A percentile compares a stretch with the other conserved stretches of the same genome.
phyloP scores from a whole-genome alignment of 2,329 filamentous ascomycete genomes.

The Teratosphaeria viscida region DNA sequence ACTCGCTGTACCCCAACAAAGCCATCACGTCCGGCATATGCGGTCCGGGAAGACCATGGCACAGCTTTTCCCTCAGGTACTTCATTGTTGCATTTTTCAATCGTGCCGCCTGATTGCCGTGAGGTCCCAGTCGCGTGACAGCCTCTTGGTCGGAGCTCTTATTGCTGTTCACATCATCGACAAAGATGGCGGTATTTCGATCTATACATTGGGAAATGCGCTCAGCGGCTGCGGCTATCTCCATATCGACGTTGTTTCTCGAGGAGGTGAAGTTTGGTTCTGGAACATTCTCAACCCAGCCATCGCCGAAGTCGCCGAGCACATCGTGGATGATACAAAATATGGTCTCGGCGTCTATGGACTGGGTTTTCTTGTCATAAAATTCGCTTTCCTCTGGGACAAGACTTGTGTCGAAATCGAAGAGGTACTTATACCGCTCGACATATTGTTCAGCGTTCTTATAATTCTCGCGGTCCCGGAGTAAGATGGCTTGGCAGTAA shows the following conservation, averaged over 20 bases:
- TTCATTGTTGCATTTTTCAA: slow-evolving; percentile 36
- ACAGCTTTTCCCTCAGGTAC: slow-evolving; percentile 48
- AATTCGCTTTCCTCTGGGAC: slow-evolving; percentile 2
- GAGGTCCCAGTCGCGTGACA: background rate
- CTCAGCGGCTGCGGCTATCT: background rate
- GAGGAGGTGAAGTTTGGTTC: background rate
- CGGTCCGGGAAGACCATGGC: slow-evolving; percentile 43
- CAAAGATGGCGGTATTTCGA: background rate
- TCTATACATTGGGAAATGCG: background rate
- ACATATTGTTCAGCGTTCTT: slow-evolving; percentile 46
- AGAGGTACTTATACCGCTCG: slow-evolving; percentile 48
- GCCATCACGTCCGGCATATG: slow-evolving; percentile 44
- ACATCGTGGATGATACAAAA: background rate
- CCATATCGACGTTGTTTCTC: background rate
- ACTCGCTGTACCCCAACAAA: slow-evolving; percentile 45
- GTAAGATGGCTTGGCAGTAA: slow-evolving; percentile 43
- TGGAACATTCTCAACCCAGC: background rate
- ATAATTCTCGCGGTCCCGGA: slow-evolving; percentile 48
- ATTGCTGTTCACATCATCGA: background rate
- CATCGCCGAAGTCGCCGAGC: background rate
- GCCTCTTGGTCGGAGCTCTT: background rate
- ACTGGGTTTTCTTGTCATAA: background rate
- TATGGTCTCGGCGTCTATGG: background rate
- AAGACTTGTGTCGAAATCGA: slow-evolving; percentile 24
- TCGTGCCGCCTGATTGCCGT: background rate